These are phyloP conservation scores for Boletellus ananiceps DNA, from an alignment of 768 basidiomycete genomes.

Conservation along the genomic window DNA sequence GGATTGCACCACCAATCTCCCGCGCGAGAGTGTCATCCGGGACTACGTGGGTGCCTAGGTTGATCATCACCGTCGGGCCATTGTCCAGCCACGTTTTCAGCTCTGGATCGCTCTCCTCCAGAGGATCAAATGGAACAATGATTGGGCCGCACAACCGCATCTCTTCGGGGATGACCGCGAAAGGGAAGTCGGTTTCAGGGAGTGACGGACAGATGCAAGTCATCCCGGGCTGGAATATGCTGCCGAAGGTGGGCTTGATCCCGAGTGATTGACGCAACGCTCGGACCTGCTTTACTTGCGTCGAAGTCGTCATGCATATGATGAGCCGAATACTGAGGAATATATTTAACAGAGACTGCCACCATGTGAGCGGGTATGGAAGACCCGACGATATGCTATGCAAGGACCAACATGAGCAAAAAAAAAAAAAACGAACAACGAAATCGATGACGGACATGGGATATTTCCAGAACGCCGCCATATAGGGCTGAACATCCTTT, in stretches of 20 bases:
- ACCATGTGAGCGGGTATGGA: slow-evolving; percentile 13
- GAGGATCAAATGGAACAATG: slow-evolving; percentile 1
- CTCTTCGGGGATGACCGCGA: slow-evolving; percentile 5
- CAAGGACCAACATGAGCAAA: neutral
- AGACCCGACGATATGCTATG: slow-evolving; percentile 6
- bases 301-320: neutral
- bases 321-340: slow-evolving; percentile 3
- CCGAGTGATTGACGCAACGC: slow-evolving; percentile 3
- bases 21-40: neutral
- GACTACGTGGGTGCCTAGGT: slow-evolving; percentile 4
- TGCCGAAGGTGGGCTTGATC: neutral
- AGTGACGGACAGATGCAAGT: slow-evolving; percentile 2
- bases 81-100: slow-evolving; percentile 9
- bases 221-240: neutral
- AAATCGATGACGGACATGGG: neutral
- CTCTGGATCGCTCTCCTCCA: slow-evolving; percentile 5
- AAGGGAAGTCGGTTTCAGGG: slow-evolving; percentile 1
- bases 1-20: slow-evolving; percentile 6
- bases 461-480: slow-evolving; percentile 6
- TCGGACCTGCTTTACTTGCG: neutral
- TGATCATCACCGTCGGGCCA: slow-evolving; percentile 10
- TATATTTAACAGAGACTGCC: slow-evolving; percentile 9
- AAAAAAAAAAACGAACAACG: neutral
- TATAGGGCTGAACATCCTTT: neutral
- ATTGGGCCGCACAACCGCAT: slow-evolving; percentile 8